A percentile compares a stretch with the other conserved stretches of the same genome.
phyloP scores from a whole-genome alignment of 106 monocot species.

The Dactylorhiza incarnata region DNA sequence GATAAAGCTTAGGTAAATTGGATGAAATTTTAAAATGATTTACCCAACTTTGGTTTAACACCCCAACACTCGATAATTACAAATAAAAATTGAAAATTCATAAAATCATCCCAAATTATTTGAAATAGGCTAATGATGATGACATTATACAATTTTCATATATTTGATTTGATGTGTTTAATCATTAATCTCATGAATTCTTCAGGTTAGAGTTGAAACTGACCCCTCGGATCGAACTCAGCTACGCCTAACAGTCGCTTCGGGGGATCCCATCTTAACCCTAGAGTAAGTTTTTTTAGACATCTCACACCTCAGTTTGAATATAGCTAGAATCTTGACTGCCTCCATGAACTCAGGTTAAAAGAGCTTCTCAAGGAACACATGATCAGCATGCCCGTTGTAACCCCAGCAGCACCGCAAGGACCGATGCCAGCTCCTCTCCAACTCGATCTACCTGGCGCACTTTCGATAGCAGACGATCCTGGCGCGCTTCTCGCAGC shows the following conservation, averaged over 20 bases:
- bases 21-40: too few relatives aligned
- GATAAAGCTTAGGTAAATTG: too few relatives aligned
- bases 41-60: too few relatives aligned
- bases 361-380: constrained; percentile 95
- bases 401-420: constrained; percentile 14
- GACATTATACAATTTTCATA: not conserved
- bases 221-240: constrained; percentile 96
- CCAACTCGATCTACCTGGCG: constrained; percentile 43
- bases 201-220: constrained; percentile 87
- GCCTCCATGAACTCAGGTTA: constrained; percentile 37
- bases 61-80: too few relatives aligned
- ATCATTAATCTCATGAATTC: not conserved
- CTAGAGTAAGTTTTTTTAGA: constrained; percentile 54
- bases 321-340: not conserved
- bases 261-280: constrained; percentile 75
- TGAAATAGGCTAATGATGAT: too few relatives aligned
- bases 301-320: not conserved
- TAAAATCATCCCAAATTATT: too few relatives aligned
- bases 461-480: constrained; percentile 42
- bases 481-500: constrained; percentile 88
- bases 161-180: not conserved
- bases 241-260: constrained; percentile 80
- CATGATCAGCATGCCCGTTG: constrained; percentile 56
- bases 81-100: too few relatives aligned
- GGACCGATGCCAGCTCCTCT: constrained; percentile 5